A percentile compares a stretch with the other conserved stretches of the same genome.
Conservation (phyloP, 1,284 basidiomycete species). For the Papiliotrema fonsecae region DNA sequence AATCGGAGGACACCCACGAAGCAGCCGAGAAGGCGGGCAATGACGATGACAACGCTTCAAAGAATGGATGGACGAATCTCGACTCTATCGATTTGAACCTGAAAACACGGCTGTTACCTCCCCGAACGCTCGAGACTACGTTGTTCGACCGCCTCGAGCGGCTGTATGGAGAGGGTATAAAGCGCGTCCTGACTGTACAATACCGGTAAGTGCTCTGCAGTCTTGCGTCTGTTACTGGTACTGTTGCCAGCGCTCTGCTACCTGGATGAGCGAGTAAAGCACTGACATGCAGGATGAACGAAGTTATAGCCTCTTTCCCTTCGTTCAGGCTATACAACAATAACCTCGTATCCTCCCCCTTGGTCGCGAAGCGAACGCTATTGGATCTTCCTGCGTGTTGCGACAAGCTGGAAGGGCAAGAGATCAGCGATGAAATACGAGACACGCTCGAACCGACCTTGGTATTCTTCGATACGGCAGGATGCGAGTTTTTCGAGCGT, state of each 20-base stretch:
- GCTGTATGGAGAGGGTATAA: constrained; percentile 78
- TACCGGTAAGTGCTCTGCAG: constrained; percentile 76
- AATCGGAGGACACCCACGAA: neutral
- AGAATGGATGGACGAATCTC: neutral
- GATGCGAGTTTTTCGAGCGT: constrained; percentile 84
- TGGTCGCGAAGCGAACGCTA: constrained; percentile 68
- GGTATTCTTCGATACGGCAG: constrained; percentile 90
- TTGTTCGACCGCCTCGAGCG: constrained; percentile 85
- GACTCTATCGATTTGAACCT: neutral
- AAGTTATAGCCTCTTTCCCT: constrained; percentile 79
- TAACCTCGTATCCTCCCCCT: constrained; percentile 64
- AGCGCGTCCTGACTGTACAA: constrained; percentile 79
- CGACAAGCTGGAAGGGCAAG: too few species aligned
- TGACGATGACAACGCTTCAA: neutral
- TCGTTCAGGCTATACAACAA: constrained; percentile 73
- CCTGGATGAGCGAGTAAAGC: too few species aligned
- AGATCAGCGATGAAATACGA: constrained; percentile 55
- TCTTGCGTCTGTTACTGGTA: too few species aligned
- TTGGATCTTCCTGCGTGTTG: constrained; percentile 60
- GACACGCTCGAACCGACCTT: constrained; percentile 72
- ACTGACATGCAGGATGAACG: constrained; percentile 67
- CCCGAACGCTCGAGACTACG: constrained; percentile 76
- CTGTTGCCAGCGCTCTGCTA: too few species aligned
- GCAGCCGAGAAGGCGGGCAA: neutral
- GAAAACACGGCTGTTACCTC: constrained; percentile 48